Evolutionary conservation across 257 asterid species (phyloP), one percentile per base, ranked within the genome.

Genomic region (Primulina huaijiensis): DNA sequence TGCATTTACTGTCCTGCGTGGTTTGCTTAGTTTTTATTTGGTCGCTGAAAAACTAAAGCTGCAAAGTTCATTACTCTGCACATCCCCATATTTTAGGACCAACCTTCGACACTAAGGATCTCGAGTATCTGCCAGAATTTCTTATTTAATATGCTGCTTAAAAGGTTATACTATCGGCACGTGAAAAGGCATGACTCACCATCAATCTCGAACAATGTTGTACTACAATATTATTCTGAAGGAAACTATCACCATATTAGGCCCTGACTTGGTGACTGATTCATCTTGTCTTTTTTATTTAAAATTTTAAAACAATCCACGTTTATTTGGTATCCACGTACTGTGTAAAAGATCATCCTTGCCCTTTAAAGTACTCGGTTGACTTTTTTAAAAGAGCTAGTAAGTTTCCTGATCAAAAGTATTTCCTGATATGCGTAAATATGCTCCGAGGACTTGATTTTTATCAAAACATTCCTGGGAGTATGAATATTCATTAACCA

Each of bases 111-210:
- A 20, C 14, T 20, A 52, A 67, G 43, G 64, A 30, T 29, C n/a
- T 34, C 20, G 52, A 9, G 55, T 67, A 43, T 43, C 25, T 31
- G 59, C 67, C 70, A 56, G 43, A 73, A 0, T 55, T 46, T 72
- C 67, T 35, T 65, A 20, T 64, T 9, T 19, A 30, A 31, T 25
- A n/a, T 67, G 63, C 68, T 65, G 27, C 67, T 21, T 60, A 43
- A 19, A 35, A 29, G 43, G 25, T 68, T 8, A 46, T 71, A 37
- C 35, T 60, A 63, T 68, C 46, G 73, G 65, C 66, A 64, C 73
- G 16, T 37, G 55, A 5, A 16, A 34, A 56, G 69, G 50, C 16
- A 43, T 43, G 19, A 43, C 55, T 12, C 19, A 4, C 50, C 55
- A 43, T 43, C 55, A 43, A 43, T 43, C 55, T 12, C 19, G 55